Percentiles rank a stretch among this genome's conserved stretches.
These are phyloP conservation scores for Fraxinus xanthoxyloides DNA, from an alignment of 305 asterid genomes.

Conservation along the genomic window DNA sequence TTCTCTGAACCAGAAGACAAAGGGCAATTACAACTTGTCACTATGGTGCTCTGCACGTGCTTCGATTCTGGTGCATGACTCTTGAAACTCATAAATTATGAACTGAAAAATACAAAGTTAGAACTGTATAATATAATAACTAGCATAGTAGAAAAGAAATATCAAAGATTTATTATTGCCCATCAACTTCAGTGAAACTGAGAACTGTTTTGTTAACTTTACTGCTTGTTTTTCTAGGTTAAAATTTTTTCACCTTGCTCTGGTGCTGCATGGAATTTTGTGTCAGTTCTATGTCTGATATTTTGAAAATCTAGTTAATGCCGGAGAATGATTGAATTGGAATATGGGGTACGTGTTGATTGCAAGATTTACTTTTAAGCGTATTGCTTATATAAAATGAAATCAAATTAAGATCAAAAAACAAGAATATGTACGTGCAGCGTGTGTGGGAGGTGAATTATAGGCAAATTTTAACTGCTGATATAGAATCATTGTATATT, in stretches of 20 bases:
- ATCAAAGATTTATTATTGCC: constrained; percentile 28
- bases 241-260: constrained; percentile 20
- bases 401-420: background rate
- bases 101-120: constrained; percentile 1
- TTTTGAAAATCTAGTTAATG: constrained; percentile 24
- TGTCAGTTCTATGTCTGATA: constrained; percentile 20
- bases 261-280: constrained; percentile 24
- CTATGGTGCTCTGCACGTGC: constrained; percentile 53
- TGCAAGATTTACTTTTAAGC: constrained; percentile 5
- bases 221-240: constrained; percentile 15
- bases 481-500: background rate
- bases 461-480: background rate
- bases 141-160: constrained; percentile 6
- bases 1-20: constrained; percentile 47
- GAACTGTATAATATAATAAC: constrained; percentile 11
- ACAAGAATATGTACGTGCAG: background rate
- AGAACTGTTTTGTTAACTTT: constrained; percentile 28
- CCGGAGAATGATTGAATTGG: constrained; percentile 18
- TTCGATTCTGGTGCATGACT: constrained; percentile 30
- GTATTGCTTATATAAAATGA: background rate
- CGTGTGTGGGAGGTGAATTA: background rate
- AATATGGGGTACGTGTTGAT: background rate
- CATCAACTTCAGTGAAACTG: constrained; percentile 39
- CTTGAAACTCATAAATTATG: constrained; percentile 38
- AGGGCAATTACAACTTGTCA: constrained; percentile 38